Base-by-base conservation (phyloP, 257 asterid species). In the Marsdenia floribunda region DNA sequence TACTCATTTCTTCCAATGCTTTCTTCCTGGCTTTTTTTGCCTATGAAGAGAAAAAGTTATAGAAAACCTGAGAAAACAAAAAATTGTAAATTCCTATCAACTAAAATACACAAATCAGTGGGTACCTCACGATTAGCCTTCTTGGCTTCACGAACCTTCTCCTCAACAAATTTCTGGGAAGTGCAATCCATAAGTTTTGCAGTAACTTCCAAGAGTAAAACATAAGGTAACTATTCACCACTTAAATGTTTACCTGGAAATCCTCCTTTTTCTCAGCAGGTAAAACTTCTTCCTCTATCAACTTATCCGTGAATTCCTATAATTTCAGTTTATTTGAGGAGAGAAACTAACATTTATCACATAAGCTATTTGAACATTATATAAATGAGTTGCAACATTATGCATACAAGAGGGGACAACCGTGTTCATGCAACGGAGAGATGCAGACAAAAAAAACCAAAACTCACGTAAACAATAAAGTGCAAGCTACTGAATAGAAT, bases 11-110 rank as follows among this genome's bases (percentile, higher is more conserved):
- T 35, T 83, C 93, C 82, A 85, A 61, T 29, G 91, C 91, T 79
- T 89, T 94, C 85, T 65, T 86, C 79, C 99, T 93, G 65, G 96
- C 91, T 72, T 85, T 95, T 87, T 87, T 89, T 58, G 98, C 98
- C 98, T 93, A 58, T 55, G 21, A 68, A 75, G 73, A 80, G 10
- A 73, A 19, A 15, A 64, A 29, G 77, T 7, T 21, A n/a, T 9
- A 40, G 37, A 6, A 37, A 14, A 72, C 37, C 46, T 72, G 38
- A 72, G 68, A 19, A 38, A 42, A 29, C 57, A 29, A 15, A 76
- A 61, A 6, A 21, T 19, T 50, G 26, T 40, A 38, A 52, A 38
- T 21, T 35, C 12, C 60, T 52, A 73, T 21, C 47, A 52, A 59
- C 5, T 13, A 33, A 58, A 19, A 52, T 37, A 19, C 46, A 24